phyloP scores from a whole-genome alignment of 1,284 basidiomycete species.

The Malassezia japonica region DNA sequence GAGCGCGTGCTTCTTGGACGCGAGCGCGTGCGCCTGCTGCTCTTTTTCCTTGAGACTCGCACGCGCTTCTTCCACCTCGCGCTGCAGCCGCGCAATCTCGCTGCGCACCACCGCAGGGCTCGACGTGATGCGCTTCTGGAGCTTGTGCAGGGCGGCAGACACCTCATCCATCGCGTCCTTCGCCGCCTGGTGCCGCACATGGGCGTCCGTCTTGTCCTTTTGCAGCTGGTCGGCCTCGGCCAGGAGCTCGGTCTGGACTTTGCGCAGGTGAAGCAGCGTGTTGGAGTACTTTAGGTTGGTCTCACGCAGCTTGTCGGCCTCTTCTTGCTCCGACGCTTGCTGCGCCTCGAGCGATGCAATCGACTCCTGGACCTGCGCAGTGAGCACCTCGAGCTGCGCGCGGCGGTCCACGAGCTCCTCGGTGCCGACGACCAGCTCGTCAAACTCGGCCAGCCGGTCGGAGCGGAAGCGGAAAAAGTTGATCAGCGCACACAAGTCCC shows the following conservation, averaged over 20 bases:
- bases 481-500: constrained; percentile 43
- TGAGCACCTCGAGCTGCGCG: constrained; percentile 53
- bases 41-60: constrained; percentile 65
- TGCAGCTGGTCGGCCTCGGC: constrained; percentile 30
- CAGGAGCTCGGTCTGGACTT: constrained; percentile 29
- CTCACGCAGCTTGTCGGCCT: constrained; percentile 59
- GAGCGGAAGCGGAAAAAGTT: constrained; percentile 46
- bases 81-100: constrained; percentile 28
- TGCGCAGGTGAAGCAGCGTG: constrained; percentile 52
- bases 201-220: constrained; percentile 21
- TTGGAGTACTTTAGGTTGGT: constrained; percentile 74
- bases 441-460: constrained; percentile 54
- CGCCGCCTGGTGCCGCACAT: constrained; percentile 30
- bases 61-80: constrained; percentile 62
- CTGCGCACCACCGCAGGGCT: constrained; percentile 31
- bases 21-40: constrained; percentile 54
- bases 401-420: constrained; percentile 58
- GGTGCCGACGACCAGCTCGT: constrained; percentile 56
- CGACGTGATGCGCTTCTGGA: constrained; percentile 30
- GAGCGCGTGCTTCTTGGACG: constrained; percentile 26
- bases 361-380: constrained; percentile 56
- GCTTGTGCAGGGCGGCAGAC: constrained; percentile 29
- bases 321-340: constrained; percentile 55
- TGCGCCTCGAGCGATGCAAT: constrained; percentile 35
- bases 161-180: constrained; percentile 32